Percentiles rank a stretch among this genome's conserved stretches.
Evolutionary conservation across 345 rosid genomes (phyloP).

Genomic region (Combretum micranthum): DNA sequence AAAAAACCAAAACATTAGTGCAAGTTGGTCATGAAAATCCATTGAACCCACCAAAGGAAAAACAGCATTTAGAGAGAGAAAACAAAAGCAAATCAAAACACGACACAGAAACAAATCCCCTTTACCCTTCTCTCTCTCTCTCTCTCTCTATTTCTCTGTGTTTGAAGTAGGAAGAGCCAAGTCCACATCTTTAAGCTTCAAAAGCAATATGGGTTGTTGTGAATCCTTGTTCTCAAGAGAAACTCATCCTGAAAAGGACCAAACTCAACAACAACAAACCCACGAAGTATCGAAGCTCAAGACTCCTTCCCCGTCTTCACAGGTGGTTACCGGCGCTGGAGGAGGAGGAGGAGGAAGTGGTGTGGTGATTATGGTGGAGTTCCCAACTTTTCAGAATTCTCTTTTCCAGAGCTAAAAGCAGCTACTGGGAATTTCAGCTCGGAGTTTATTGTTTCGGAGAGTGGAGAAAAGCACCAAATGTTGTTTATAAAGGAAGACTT

Average conservation of each 20-base stretch:
- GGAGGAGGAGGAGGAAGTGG: constrained; percentile 5
- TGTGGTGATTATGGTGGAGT: constrained; percentile 15
- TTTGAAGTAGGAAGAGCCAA: background rate
- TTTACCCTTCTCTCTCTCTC: background rate
- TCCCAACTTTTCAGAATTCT: constrained; percentile 38
- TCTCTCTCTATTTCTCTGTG: background rate
- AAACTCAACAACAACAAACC: constrained; percentile 5
- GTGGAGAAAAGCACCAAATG: constrained; percentile 44
- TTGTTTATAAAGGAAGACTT: constrained; percentile 30
- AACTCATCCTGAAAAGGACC: constrained; percentile 33
- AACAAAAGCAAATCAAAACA: no score
- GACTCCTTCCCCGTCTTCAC: constrained; percentile 9
- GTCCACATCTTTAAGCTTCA: no score
- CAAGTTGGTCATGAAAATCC: no score
- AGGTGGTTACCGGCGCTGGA: constrained; percentile 4
- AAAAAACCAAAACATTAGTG: no score
- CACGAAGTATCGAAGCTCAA: background rate
- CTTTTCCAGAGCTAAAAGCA: constrained; percentile 29
- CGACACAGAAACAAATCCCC: no score
- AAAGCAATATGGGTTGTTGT: constrained; percentile 34
- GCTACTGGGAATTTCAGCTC: constrained; percentile 33
- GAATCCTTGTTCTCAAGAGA: constrained; percentile 30
- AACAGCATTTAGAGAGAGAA: no score
- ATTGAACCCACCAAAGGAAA: no score
- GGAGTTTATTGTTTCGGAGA: constrained; percentile 37